Base-by-base conservation (phyloP, 2,329 filamentous ascomycete species). In the Ceratocystis harringtonii region DNA sequence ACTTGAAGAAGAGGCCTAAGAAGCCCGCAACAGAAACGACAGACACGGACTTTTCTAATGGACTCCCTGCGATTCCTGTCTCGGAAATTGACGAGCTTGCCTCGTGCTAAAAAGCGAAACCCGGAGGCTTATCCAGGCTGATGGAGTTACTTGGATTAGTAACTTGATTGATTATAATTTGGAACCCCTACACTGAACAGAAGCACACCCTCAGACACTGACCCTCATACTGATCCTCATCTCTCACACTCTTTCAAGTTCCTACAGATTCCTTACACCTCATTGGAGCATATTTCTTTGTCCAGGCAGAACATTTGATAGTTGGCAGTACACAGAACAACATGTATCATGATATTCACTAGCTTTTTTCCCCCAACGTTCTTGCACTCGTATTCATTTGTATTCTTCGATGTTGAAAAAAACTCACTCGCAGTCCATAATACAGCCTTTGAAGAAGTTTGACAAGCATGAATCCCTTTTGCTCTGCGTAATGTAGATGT, bases 251-350 rank as follows among this genome's bases (percentile, higher is more conserved):
- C 61, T 28, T 22, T 45, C 43, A 43, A 41, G 32, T 30, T 12
- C 43, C 25, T 28, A 45, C 61, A 19, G 12, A 62, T 30, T 48
- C 28, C 8, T n/a, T 58, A 58, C 55, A 36, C 55, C 55, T 58
- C 55, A 58, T 19, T 36, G 28, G 55, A 58, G 55, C 55, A 58
- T 62, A 45, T 32, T 62, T 45, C 44, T 62, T 48, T 48, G 25
- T 45, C 41, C 28, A 62, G 45, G 36, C 55, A 52, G 61, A 50
- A 45, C 45, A 45, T 60, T 64, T 45, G 63, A 64, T 58, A 58
- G 63, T 64, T 64, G 63, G 63, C 52, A 64, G 52, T 48, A 19
- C 63, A 64, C 63, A 64, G 63, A 45, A 64, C 63, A 64, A 64
- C 63, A 64, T 64, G 63, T 64, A 58, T 41, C 25, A 62, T 66